These are phyloP conservation scores for Bolboschoenoplectus hybrid DNA, from an alignment of 202 grass and related monocot species.

Conservation along the genomic window DNA sequence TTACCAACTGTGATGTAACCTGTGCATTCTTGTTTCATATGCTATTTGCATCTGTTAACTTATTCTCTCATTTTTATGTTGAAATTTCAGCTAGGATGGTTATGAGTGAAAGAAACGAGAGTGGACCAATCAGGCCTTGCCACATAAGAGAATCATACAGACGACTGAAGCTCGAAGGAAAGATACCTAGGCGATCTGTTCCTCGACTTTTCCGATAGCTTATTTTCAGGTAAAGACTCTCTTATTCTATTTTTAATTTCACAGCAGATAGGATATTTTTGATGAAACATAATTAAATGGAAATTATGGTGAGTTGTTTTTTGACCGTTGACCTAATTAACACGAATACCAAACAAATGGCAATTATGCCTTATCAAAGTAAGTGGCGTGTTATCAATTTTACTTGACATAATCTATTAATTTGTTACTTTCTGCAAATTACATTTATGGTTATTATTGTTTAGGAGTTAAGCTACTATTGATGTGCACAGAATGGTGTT, in stretches of 20 bases:
- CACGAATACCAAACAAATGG: not conserved
- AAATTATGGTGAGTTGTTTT: not conserved
- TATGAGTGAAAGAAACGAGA: constrained; percentile 88
- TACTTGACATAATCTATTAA: constrained; percentile 14
- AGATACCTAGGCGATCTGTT: constrained; percentile 74
- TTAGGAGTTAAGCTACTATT: not conserved
- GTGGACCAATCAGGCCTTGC: constrained; percentile 90
- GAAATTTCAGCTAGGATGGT: constrained; percentile 70
- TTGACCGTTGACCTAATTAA: not conserved
- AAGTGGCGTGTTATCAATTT: not conserved
- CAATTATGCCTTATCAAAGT: not conserved
- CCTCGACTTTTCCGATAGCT: constrained; percentile 82
- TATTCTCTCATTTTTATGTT: not conserved
- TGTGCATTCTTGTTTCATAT: not conserved
- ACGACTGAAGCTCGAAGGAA: constrained; percentile 94
- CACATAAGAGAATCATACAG: constrained; percentile 92
- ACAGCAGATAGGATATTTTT: not conserved
- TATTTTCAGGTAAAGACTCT: constrained; percentile 5
- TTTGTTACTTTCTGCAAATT: not conserved
- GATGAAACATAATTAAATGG: not conserved
- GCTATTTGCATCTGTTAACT: constrained; percentile 9
- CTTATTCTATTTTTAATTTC: not conserved
- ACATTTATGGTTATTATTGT: not conserved
- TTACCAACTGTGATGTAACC: constrained; percentile 12
- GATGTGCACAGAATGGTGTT: not conserved